A percentile compares a stretch with the other conserved stretches of the same genome.
Conservation (phyloP, 805 yeast genomes). For the Saturnispora quitensis region DNA sequence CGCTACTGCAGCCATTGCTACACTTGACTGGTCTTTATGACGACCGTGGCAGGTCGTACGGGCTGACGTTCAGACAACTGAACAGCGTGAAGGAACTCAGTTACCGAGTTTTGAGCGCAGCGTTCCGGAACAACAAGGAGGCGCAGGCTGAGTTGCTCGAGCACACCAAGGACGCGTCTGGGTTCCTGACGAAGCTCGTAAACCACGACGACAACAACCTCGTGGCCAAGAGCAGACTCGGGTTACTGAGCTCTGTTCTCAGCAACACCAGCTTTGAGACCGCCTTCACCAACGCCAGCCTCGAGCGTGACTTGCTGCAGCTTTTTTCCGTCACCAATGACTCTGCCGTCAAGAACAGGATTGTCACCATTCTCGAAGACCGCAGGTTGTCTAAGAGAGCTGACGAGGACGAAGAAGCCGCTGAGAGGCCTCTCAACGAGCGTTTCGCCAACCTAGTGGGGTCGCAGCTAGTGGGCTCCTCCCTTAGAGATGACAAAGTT, state of each 20-base stretch:
- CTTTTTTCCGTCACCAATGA: slow-evolving; percentile 16
- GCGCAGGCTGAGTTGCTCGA: slow-evolving; percentile 17
- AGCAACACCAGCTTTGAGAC: slow-evolving; percentile 29
- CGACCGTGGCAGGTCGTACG: slow-evolving; percentile 4
- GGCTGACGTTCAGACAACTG: slow-evolving; percentile 10
- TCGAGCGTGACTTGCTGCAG: slow-evolving; percentile 20
- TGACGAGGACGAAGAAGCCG: slow-evolving; percentile 8
- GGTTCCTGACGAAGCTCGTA: slow-evolving; percentile 15
- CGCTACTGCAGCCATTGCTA: slow-evolving; percentile 29
- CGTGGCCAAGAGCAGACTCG: slow-evolving; percentile 35
- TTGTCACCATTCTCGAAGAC: slow-evolving; percentile 41
- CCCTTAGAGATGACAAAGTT: slow-evolving; percentile 29
- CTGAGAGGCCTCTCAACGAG: slow-evolving; percentile 17
- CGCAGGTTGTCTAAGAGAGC: slow-evolving; percentile 14
- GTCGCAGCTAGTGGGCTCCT: slow-evolving; percentile 22
- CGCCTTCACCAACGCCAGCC: slow-evolving; percentile 14
- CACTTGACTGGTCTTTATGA: slow-evolving; percentile 22
- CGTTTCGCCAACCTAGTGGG: slow-evolving; percentile 32
- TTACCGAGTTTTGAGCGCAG: slow-evolving; percentile 52
- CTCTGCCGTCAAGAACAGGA: slow-evolving; percentile 28
- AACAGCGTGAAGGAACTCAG: slow-evolving; percentile 39
- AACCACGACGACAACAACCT: slow-evolving; percentile 4
- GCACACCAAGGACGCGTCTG: slow-evolving; percentile 15
- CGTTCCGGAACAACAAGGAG: slow-evolving; percentile 64
- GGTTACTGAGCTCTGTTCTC: slow-evolving; percentile 40